These are phyloP conservation scores for Usnea hakonensis DNA, from an alignment of 495 filamentous ascomycete species.

Conservation along the genomic window DNA sequence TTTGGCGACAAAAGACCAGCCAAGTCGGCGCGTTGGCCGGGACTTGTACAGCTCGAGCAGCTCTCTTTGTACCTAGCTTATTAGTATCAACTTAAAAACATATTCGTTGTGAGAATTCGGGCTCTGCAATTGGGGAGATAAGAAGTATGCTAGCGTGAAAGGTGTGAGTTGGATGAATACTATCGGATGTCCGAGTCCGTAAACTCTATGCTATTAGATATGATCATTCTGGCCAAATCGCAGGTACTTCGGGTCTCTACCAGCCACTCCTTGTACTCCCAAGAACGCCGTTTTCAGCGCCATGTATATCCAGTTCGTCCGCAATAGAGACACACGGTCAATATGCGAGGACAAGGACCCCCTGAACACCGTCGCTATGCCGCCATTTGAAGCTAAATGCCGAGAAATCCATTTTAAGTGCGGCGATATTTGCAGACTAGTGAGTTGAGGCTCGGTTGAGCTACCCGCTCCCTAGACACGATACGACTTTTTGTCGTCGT, in stretches of 20 bases:
- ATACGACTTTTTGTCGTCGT: background rate
- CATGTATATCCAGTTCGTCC: too few species aligned
- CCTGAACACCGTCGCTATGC: slow-evolving; percentile 16
- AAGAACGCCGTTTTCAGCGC: background rate
- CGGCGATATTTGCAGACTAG: background rate
- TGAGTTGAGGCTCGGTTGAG: background rate
- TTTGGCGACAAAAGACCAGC: background rate
- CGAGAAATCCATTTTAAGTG: background rate
- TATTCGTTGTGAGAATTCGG: background rate
- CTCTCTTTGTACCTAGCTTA: background rate
- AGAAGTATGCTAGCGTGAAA: background rate
- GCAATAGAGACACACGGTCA: background rate
- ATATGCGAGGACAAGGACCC: background rate
- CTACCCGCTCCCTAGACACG: background rate
- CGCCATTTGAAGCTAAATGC: background rate
- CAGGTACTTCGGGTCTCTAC: background rate
- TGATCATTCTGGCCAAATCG: background rate
- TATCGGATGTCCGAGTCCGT: background rate
- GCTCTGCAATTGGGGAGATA: background rate
- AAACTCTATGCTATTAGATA: background rate
- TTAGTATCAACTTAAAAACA: background rate
- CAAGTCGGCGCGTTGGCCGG: background rate
- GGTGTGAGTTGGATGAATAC: background rate
- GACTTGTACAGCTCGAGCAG: background rate
- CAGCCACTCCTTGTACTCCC: background rate